Evolutionary conservation across 1,139 yeast species (phyloP).

Genomic region (Saccharomycopsis crataegensis): DNA sequence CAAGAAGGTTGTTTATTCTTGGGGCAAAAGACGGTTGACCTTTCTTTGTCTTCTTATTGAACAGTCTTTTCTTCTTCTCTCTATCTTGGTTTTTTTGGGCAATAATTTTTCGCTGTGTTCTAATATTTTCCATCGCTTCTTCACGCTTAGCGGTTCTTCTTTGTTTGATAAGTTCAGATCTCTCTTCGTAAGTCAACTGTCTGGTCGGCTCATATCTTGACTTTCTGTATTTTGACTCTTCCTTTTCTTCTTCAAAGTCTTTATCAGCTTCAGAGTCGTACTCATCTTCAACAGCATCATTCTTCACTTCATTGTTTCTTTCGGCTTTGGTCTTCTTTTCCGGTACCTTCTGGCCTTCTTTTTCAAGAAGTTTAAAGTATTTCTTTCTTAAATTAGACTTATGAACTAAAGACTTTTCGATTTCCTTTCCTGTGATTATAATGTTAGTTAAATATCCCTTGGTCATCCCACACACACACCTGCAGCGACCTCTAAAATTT

Average conservation of each 20-base stretch:
- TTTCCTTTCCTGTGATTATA: conserved; percentile 36
- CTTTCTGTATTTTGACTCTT: conserved; percentile 22
- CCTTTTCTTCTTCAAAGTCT: conserved; percentile 20
- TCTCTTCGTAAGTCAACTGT: conserved; percentile 37
- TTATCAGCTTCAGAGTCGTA: conserved; percentile 22
- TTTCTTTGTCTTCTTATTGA: conserved; percentile 52
- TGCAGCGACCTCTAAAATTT: too few species aligned
- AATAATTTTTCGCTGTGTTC: conserved; percentile 25
- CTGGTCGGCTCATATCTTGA: conserved; percentile 12
- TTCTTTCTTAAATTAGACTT: conserved; percentile 78
- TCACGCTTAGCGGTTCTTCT: conserved; percentile 33
- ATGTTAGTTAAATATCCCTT: not conserved
- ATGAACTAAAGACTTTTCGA: conserved; percentile 69
- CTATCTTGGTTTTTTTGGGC: conserved; percentile 31
- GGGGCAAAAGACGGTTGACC: conserved; percentile 96
- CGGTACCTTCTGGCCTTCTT: conserved; percentile 53
- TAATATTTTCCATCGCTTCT: conserved; percentile 28
- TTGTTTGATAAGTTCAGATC: conserved; percentile 39
- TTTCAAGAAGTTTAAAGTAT: conserved; percentile 72
- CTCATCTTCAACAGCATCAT: conserved; percentile 14
- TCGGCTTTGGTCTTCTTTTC: conserved; percentile 23
- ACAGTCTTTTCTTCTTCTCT: conserved; percentile 40
- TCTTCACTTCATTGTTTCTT: conserved; percentile 6
- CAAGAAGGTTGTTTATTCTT: conserved; percentile 68
- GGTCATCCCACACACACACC: not conserved